Evolutionary conservation across 2,329 filamentous ascomycete genomes (phyloP), one percentile per base, ranked within the genome.

Genomic region (Penicillium sp.): DNA sequence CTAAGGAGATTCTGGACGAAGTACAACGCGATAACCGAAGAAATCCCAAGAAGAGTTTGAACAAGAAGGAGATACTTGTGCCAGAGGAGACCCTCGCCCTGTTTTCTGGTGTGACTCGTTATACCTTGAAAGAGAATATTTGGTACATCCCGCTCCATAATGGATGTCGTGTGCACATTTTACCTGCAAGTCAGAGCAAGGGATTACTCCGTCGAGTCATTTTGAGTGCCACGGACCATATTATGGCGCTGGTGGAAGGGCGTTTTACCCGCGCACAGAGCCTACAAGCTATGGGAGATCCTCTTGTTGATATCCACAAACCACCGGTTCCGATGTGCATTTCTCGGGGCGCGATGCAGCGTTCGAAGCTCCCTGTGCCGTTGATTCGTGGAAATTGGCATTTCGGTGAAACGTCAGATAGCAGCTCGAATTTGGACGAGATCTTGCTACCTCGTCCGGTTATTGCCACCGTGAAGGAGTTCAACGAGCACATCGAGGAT

Each of bases 401-500:
- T 31, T 53, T 51, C 15, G 43, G 54, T 10, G 47, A 46, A 21
- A 39, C 29, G 6, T 37, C 40, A 8, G 51, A 49, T 13, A 40
- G 35, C 19, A 48, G 33, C 1, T 50, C 53, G 4, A 47, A 17
- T 9, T 19, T 61, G 9, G 51, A 54, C 28, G 21, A 58, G 17
- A 43, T 64, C 34, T 31, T 57, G 40, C 39, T 56, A 7, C 31
- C 47, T 38, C 56, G 38, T 32, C 57, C 63, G 3, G 17, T 49
- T n/a, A 34, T 52, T 15, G 64, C 57, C 49, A 71, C 64, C 5
- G 58, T 68, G 13, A 60, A 57, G 32, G 65, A 59, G 7, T 72
- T 76, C 45, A 59, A 61, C 7, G 60, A 69, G 22, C 68, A 70
- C 55, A 60, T 75, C 19, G 63, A 69, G 40, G 63, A 66, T 42